These are phyloP conservation scores for Coemansia asiatica DNA, from an alignment of 192 early-diverging fungal species.

Conservation along the genomic window DNA sequence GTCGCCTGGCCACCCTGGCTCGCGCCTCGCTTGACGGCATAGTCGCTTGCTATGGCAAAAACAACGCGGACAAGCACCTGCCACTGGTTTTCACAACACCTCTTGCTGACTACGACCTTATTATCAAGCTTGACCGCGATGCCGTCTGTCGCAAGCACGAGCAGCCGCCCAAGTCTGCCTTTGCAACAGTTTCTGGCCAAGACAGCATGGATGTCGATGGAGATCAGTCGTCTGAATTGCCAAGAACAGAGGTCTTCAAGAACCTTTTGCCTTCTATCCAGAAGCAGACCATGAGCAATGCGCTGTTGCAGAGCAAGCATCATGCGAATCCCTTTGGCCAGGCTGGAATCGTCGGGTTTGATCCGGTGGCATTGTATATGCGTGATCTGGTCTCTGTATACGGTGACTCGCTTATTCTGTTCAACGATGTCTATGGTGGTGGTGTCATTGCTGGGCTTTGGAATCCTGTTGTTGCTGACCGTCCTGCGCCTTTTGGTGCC, in stretches of 20 bases:
- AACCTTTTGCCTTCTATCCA: conserved; percentile 57
- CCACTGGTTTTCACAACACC: conserved; percentile 77
- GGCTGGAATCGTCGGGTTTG: conserved; percentile 67
- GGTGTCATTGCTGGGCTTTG: conserved; percentile 43
- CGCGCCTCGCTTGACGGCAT: conserved; percentile 62
- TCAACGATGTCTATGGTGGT: conserved; percentile 50
- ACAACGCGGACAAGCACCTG: conserved; percentile 29
- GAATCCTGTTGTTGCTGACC: conserved; percentile 19
- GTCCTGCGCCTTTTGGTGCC: conserved; percentile 19
- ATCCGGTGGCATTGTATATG: conserved; percentile 71
- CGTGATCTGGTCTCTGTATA: conserved; percentile 62
- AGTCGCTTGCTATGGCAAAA: conserved; percentile 22
- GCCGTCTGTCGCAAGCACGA: conserved; percentile 61
- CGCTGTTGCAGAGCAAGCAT: conserved; percentile 3
- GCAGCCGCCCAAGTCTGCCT: conserved; percentile 57
- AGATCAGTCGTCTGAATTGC: background rate
- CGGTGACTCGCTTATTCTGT: conserved; percentile 32
- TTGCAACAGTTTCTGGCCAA: conserved; percentile 17
- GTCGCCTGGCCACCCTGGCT: conserved; percentile 63
- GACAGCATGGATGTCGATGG: background rate
- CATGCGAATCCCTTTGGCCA: conserved; percentile 57
- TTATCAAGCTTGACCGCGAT: conserved; percentile 66
- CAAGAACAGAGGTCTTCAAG: conserved; percentile 65
- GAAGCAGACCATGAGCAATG: too few species aligned
- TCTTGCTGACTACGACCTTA: conserved; percentile 71